A percentile compares a stretch with the other conserved stretches of the same genome.
Evolutionary conservation across 257 asterid genomes (phyloP).

Genomic region (Jacaranda copaia): DNA sequence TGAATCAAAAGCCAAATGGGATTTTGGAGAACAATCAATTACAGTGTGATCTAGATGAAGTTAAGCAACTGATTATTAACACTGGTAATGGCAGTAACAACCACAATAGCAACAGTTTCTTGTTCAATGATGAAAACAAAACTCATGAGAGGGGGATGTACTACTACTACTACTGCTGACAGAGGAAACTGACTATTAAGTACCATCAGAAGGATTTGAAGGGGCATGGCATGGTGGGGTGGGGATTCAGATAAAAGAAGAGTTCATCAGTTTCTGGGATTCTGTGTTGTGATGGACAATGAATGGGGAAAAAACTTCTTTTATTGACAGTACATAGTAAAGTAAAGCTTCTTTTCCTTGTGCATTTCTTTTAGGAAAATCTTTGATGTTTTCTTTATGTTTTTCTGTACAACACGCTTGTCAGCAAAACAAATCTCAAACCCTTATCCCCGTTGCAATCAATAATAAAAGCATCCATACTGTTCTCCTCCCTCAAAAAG

Average conservation of each 20-base stretch:
- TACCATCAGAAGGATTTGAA: slow-evolving; percentile 55
- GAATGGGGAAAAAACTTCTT: slow-evolving; percentile 22
- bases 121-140: slow-evolving; percentile 65
- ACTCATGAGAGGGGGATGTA: slow-evolving; percentile 51
- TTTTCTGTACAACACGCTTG: slow-evolving; percentile 9
- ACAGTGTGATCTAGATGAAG: slow-evolving; percentile 62
- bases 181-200: slow-evolving; percentile 35
- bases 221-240: slow-evolving; percentile 43
- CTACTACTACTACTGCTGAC: slow-evolving; percentile 54
- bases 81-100: slow-evolving; percentile 28
- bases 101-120: slow-evolving; percentile 32
- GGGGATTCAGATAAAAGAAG: slow-evolving; percentile 19
- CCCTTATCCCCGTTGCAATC: slow-evolving; percentile 2
- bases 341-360: slow-evolving; percentile 38
- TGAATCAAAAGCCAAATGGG: slow-evolving; percentile 39
- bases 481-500: slow-evolving; percentile 15
- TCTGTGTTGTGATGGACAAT: slow-evolving; percentile 57
- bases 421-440: slow-evolving; percentile 12
- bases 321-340: slow-evolving; percentile 51
- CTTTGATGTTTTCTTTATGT: slow-evolving; percentile 7
- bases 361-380: slow-evolving; percentile 43
- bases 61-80: slow-evolving; percentile 57
- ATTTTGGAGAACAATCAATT: slow-evolving; percentile 38
- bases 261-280: slow-evolving; percentile 49
- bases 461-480: neutral